phyloP scores from a whole-genome alignment of 2,329 filamentous ascomycete genomes.

The Cytospora chrysosperma region DNA sequence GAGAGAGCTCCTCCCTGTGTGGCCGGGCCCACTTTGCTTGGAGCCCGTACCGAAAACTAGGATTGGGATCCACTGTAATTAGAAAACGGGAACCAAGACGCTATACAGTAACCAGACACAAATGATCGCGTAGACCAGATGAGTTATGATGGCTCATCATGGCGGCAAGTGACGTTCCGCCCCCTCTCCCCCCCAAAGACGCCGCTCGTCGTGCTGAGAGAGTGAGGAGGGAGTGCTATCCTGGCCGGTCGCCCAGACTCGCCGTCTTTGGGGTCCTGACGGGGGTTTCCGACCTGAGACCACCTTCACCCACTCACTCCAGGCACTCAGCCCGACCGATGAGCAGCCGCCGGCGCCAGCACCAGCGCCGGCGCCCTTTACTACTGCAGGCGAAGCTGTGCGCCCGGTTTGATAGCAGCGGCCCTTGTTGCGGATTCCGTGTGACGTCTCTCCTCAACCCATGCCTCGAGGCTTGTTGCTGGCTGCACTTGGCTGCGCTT shows the following conservation, averaged over 20 bases:
- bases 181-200: too few species aligned
- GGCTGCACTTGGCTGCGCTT: neutral
- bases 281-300: neutral
- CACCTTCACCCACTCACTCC: too few species aligned
- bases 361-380: neutral
- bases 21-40: too few species aligned
- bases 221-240: neutral
- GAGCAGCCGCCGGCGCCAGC: conserved; percentile 1
- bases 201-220: too few species aligned
- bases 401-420: neutral
- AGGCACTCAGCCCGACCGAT: neutral
- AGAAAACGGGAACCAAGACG: neutral
- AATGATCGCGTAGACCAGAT: neutral
- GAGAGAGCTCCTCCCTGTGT: neutral
- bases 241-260: neutral
- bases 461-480: neutral
- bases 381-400: conserved; percentile 18
- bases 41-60: neutral
- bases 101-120: neutral
- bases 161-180: neutral
- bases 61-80: neutral
- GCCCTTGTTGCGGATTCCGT: neutral
- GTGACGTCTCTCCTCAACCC: neutral
- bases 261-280: too few species aligned
- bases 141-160: neutral